phyloP scores from a whole-genome alignment of 441 rosid genomes.

The Capsella rubella region DNA sequence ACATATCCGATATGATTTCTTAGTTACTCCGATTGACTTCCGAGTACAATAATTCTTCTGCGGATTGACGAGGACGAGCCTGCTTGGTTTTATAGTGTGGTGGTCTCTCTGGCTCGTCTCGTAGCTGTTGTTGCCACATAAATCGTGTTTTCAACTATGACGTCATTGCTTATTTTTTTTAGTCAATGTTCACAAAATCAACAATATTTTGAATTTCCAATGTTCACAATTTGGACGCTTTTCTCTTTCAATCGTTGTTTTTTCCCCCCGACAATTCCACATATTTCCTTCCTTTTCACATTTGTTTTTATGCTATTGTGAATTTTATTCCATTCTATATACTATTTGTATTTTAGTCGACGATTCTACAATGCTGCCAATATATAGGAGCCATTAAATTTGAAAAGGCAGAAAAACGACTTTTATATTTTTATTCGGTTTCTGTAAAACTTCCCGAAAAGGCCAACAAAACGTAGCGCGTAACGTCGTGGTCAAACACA shows the following conservation, averaged over 20 bases:
- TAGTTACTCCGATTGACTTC: constrained; percentile 28
- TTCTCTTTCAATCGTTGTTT: background rate
- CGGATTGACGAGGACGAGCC: background rate
- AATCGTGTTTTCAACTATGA: constrained; percentile 4
- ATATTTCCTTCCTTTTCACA: too few species aligned
- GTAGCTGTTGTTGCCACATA: background rate
- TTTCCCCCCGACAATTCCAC: too few species aligned
- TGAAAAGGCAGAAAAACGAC: too few species aligned
- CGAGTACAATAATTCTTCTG: background rate
- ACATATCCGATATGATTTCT: constrained; percentile 5
- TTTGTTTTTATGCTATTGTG: background rate
- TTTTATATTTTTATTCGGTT: too few species aligned
- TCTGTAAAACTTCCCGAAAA: too few species aligned
- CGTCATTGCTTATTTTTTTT: constrained; percentile 21
- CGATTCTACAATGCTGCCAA: too few species aligned
- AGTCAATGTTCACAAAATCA: too few species aligned
- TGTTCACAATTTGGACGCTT: background rate
- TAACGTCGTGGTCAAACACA: background rate
- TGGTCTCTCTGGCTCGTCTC: constrained; percentile 2
- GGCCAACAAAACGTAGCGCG: too few species aligned
- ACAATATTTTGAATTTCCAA: background rate
- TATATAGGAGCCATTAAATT: too few species aligned
- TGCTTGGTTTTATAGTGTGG: constrained; percentile 26
- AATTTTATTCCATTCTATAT: too few species aligned
- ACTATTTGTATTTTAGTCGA: too few species aligned